Percentiles rank a stretch among this genome's conserved stretches.
Evolutionary conservation across 306 rosid species (phyloP).

Genomic region (Crotalaria pallida): DNA sequence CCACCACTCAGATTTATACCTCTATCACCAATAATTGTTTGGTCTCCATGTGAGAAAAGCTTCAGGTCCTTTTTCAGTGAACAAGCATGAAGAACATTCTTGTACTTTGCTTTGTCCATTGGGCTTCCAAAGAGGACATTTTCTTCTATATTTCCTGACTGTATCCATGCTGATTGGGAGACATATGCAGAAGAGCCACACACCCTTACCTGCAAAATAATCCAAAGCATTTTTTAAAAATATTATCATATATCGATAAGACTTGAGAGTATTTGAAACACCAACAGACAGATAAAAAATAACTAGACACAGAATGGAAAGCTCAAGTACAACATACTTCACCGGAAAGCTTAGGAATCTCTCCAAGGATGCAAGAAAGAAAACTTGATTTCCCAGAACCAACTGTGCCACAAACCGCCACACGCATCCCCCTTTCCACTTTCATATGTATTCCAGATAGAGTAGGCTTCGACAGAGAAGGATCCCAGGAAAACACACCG

Average conservation of each 20-base stretch:
- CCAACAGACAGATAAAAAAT: neutral
- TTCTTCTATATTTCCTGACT: slow-evolving; percentile 90
- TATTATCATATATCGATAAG: neutral
- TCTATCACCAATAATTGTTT: slow-evolving; percentile 93
- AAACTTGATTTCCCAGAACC: slow-evolving; percentile 89
- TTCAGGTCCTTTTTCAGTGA: slow-evolving; percentile 83
- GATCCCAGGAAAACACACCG: slow-evolving; percentile 69
- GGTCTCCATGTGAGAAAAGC: slow-evolving; percentile 85
- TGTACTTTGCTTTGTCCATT: slow-evolving; percentile 75
- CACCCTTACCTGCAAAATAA: slow-evolving; percentile 53
- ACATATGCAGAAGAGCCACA: slow-evolving; percentile 89
- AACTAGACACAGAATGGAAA: slow-evolving; percentile 5
- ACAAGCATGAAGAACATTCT: slow-evolving; percentile 84
- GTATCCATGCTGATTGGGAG: slow-evolving; percentile 94
- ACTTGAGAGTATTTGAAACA: slow-evolving; percentile 6
- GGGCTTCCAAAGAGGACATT: slow-evolving; percentile 84
- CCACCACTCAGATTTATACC: slow-evolving; percentile 96
- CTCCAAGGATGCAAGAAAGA: slow-evolving; percentile 83
- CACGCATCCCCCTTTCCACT: slow-evolving; percentile 71
- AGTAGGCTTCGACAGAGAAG: slow-evolving; percentile 55
- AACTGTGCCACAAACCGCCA: slow-evolving; percentile 84
- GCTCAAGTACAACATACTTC: slow-evolving; percentile 53
- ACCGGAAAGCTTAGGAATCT: slow-evolving; percentile 76
- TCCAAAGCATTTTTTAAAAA: slow-evolving; percentile 8
- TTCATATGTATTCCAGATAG: slow-evolving; percentile 60